A percentile compares a stretch with the other conserved stretches of the same genome.
phyloP scores from a whole-genome alignment of 148 eudicot species.

The Cornus suecica region DNA sequence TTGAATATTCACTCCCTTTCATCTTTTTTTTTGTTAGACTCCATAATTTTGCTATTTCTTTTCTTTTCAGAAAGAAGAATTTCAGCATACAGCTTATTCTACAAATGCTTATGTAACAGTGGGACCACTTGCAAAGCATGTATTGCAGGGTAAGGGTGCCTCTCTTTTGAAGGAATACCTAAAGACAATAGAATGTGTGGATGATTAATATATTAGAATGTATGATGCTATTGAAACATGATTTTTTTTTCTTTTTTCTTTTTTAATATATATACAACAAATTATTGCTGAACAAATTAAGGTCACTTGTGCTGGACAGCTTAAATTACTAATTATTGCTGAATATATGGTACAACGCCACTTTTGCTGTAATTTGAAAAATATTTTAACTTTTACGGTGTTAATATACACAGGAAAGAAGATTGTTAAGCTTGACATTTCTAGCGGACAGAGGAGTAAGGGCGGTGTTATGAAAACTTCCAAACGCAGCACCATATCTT shows the following conservation, averaged over 20 bases:
- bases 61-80: constrained; percentile 84
- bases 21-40: background rate
- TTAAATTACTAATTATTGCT: background rate
- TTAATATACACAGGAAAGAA: constrained; percentile 60
- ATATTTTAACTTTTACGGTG: background rate
- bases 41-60: background rate
- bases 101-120: constrained; percentile 85
- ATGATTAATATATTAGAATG: background rate
- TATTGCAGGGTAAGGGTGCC: constrained; percentile 62
- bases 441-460: constrained; percentile 34
- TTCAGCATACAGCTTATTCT: constrained; percentile 87
- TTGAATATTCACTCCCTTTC: background rate
- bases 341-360: no score
- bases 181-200: background rate
- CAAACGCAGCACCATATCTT: constrained; percentile 52
- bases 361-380: no score
- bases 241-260: background rate
- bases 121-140: constrained; percentile 73
- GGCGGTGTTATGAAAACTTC: constrained; percentile 34
- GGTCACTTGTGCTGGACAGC: background rate
- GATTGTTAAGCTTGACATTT: constrained; percentile 61
- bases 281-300: background rate
- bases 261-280: background rate
- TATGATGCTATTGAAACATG: background rate
- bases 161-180: background rate